phyloP scores from a whole-genome alignment of 129 eudicot species.

The Helianthus annuus region HanXRQr2.0-SUNRISE NC_035448.2:23481333-23481832 shows the following conservation, averaged over 20 bases:
- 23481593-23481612: slow-evolving; percentile 80
- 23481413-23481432: slow-evolving; percentile 68
- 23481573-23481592: slow-evolving; percentile 49
- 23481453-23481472: slow-evolving; percentile 27
- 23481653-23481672: slow-evolving; percentile 46
- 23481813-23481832: too few species aligned
- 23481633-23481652: slow-evolving; percentile 33
- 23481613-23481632: slow-evolving; percentile 70
- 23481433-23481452: slow-evolving; percentile 60
- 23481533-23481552: slow-evolving; percentile 36
- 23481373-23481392: slow-evolving; percentile 74
- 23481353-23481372: slow-evolving; percentile 84
- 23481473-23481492: slow-evolving; percentile 32
- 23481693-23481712: slow-evolving; percentile 30
- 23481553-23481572: slow-evolving; percentile 29
- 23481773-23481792: slow-evolving; percentile 10
- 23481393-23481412: slow-evolving; percentile 85
- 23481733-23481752: slow-evolving; percentile 46
- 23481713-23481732: slow-evolving; percentile 50
- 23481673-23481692: slow-evolving; percentile 38
- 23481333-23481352: slow-evolving; percentile 78
- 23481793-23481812: slow-evolving; percentile 1
- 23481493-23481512: slow-evolving; percentile 28
- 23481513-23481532: slow-evolving; percentile 20
- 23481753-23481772: slow-evolving; percentile 56